A percentile compares a stretch with the other conserved stretches of the same genome.
phyloP scores from a whole-genome alignment of 2,329 filamentous ascomycete genomes.

The Fusarium zealandicum region DNA sequence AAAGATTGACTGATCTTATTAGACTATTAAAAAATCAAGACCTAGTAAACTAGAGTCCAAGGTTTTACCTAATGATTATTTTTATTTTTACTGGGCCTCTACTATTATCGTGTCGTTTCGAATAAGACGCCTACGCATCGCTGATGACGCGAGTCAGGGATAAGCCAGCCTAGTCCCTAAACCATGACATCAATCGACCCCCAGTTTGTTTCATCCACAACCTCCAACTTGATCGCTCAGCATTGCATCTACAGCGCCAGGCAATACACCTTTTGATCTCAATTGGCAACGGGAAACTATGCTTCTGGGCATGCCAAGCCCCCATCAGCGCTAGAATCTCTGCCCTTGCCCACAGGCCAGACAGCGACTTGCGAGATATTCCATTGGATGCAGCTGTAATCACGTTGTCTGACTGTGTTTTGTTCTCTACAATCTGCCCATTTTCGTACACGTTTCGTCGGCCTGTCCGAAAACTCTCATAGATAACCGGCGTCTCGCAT shows the following conservation, averaged over 20 bases:
- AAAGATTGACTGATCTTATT: no score
- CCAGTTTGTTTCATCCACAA: neutral
- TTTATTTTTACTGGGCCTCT: no score
- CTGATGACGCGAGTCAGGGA: neutral
- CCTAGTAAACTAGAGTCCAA: no score
- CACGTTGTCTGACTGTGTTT: constrained; percentile 5
- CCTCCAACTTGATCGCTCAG: neutral
- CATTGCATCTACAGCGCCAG: neutral
- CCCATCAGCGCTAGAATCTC: neutral
- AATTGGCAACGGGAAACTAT: neutral
- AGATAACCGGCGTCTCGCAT: neutral
- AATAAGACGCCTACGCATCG: no score
- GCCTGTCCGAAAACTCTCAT: neutral
- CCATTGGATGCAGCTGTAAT: constrained; percentile 1
- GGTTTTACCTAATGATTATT: no score
- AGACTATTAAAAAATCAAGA: no score
- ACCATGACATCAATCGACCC: neutral
- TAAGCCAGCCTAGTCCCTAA: neutral
- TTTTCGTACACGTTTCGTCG: neutral
- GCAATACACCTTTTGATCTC: neutral
- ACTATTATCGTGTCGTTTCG: no score
- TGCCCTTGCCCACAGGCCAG: neutral
- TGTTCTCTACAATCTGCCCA: neutral
- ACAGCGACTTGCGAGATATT: neutral
- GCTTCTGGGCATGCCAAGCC: neutral